Evolutionary conservation across 768 basidiomycete species (phyloP), one percentile per base, ranked within the genome.

Genomic region (Chalciporus piperatus): DNA sequence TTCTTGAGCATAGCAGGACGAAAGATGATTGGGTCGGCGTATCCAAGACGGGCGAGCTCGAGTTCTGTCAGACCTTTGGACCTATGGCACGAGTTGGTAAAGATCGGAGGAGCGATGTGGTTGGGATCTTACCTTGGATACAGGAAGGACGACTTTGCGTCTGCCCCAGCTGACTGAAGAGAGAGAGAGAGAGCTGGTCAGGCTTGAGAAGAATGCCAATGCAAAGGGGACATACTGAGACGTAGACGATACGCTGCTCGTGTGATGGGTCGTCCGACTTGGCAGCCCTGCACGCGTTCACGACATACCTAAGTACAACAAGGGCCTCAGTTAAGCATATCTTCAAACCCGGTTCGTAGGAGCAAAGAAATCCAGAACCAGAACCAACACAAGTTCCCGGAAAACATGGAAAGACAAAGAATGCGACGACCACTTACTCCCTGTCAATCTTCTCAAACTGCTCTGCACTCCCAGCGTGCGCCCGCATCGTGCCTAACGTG

Each of bases 391-490:
- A n/a, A n/a, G n/a, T n/a, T n/a, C n/a, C n/a, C 27, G 9, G 6
- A 27, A 27, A 27, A 27, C 27, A 7, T 9, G 27, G 27, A 27
- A 3, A 27, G 27, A 27, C 27, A 5, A 27, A 27, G 27, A 27
- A 27, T 12, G 3, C 5, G 2, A 1, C 4, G 3, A 27, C 17
- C 32, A 72, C 80, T 53, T 57, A 89, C 83, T 87, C 83, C 66
- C 84, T 72, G 59, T 91, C 90, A 50, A 92, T 89, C 72, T 81
- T 87, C 62, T 85, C 83, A 55, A 89, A 92, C 9, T 76, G 76
- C 32, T 76, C 80, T 1, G 77, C 78, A 55, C 84, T 78, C 3
- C 87, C 87, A 0, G 87, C 89, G 14, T 28, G 52, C 14, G 75
- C 78, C 22, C 70, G 74, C 12, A 82, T 83, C 17, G 89, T 91